phyloP scores from a whole-genome alignment of 768 basidiomycete species.

The Suillus tomentosus region DNA sequence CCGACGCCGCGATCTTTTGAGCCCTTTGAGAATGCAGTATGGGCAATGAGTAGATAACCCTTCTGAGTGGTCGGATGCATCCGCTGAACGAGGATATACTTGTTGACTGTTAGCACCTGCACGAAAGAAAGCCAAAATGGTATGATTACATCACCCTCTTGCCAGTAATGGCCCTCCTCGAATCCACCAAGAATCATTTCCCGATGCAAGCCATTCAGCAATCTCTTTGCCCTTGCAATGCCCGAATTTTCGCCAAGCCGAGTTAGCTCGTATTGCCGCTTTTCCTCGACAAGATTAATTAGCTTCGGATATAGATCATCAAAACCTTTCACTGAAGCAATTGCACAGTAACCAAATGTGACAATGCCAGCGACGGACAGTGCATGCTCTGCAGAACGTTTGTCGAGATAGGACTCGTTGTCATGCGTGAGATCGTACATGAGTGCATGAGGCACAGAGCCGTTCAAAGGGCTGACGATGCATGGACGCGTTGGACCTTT shows the following conservation, averaged over 20 bases:
- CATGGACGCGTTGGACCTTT: slow-evolving; percentile 78
- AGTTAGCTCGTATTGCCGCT: slow-evolving; percentile 73
- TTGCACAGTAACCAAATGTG: slow-evolving; percentile 84
- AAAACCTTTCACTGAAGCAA: slow-evolving; percentile 95
- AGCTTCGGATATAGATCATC: slow-evolving; percentile 96
- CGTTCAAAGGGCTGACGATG: slow-evolving; percentile 76
- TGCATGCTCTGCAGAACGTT: slow-evolving; percentile 92
- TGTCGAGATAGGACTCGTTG: slow-evolving; percentile 89
- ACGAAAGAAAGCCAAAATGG: not conserved
- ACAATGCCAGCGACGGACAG: slow-evolving; percentile 94
- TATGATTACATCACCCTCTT: slow-evolving; percentile 86
- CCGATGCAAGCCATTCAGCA: slow-evolving; percentile 84
- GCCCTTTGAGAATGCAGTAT: slow-evolving; percentile 88
- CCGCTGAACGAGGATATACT: slow-evolving; percentile 95
- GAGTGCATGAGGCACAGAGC: slow-evolving; percentile 88
- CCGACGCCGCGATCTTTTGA: slow-evolving; percentile 79
- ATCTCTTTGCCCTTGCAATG: slow-evolving; percentile 60
- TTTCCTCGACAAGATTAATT: slow-evolving; percentile 87
- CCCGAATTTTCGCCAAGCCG: slow-evolving; percentile 56
- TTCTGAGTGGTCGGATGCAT: slow-evolving; percentile 89
- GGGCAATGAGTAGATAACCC: slow-evolving; percentile 90
- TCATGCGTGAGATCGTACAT: slow-evolving; percentile 97
- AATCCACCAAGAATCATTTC: slow-evolving; percentile 91
- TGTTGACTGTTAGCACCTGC: slow-evolving; percentile 13
- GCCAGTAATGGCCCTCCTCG: slow-evolving; percentile 93